Percentiles rank a stretch among this genome's conserved stretches.
phyloP scores from a whole-genome alignment of 345 rosid genomes.

The Citrus sp. region DNA sequence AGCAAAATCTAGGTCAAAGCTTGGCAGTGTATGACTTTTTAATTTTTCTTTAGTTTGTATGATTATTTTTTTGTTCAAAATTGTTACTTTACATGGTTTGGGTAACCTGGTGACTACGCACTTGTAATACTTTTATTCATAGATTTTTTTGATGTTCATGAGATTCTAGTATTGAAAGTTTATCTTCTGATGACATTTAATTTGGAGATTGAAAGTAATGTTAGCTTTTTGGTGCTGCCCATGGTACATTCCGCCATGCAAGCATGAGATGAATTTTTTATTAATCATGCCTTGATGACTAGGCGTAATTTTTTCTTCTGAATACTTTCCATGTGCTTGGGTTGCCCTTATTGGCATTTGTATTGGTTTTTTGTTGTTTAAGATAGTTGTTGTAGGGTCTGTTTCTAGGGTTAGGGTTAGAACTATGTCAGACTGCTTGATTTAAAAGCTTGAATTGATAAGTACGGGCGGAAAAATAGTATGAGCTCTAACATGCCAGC shows the following conservation, averaged over 20 bases:
- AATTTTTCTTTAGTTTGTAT: conserved; percentile 17
- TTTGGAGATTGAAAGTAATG: background rate
- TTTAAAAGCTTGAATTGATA: background rate
- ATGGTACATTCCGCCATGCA: background rate
- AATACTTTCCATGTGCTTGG: background rate
- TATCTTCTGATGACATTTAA: background rate
- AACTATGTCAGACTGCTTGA: background rate
- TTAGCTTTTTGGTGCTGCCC: background rate
- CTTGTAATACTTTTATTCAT: no score
- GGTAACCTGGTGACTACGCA: no score
- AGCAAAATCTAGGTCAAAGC: conserved; percentile 77
- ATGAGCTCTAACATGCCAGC: background rate
- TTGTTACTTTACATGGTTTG: background rate
- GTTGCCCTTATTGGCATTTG: background rate
- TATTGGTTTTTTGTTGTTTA: background rate
- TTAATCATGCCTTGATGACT: background rate
- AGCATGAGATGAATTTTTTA: background rate
- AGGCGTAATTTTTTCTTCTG: background rate
- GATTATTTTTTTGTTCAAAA: background rate
- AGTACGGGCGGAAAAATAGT: background rate
- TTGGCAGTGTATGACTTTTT: conserved; percentile 69
- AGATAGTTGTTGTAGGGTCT: background rate
- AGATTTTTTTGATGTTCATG: no score
- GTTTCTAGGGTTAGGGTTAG: background rate
- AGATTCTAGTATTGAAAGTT: background rate